Conservation (phyloP, 495 filamentous ascomycete species). For the Durotheca rogersii region DNA sequence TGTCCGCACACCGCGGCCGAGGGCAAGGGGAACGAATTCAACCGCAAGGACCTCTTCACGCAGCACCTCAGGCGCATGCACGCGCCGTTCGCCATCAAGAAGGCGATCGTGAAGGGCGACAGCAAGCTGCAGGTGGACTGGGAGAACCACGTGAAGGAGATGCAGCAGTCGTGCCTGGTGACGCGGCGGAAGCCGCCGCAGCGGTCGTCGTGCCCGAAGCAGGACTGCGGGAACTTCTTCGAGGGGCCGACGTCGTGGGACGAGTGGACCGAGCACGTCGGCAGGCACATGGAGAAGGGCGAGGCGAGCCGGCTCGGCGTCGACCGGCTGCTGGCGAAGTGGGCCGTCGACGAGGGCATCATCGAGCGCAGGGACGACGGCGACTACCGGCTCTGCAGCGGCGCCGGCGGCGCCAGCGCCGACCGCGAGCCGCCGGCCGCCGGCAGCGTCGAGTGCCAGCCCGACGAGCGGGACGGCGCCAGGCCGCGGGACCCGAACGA, state of each 20-base stretch:
- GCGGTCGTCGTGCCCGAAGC: conserved; percentile 63
- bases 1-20: conserved; percentile 62
- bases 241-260: conserved; percentile 77
- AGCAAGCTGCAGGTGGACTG: conserved; percentile 56
- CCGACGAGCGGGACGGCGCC: conserved; percentile 24
- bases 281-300: conserved; percentile 76
- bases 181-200: conserved; percentile 65
- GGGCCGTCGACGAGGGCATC: conserved; percentile 59
- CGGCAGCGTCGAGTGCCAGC: conserved; percentile 29
- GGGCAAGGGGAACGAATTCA: conserved; percentile 63
- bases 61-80: conserved; percentile 97
- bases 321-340: conserved; percentile 53
- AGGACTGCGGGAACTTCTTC: conserved; percentile 69
- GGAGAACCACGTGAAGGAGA: conserved; percentile 58
- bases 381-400: conserved; percentile 49
- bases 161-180: conserved; percentile 69
- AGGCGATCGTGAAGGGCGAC: conserved; percentile 50
- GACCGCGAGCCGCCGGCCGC: conserved; percentile 37
- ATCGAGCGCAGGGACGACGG: conserved; percentile 54
- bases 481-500: conserved; percentile 27
- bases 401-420: conserved; percentile 27
- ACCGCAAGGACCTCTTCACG: conserved; percentile 94
- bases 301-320: conserved; percentile 53
- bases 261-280: conserved; percentile 88
- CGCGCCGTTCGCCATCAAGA: conserved; percentile 53